Base-by-base conservation (phyloP, 345 rosid genomes). In the Boechera divaricarpa region DNA sequence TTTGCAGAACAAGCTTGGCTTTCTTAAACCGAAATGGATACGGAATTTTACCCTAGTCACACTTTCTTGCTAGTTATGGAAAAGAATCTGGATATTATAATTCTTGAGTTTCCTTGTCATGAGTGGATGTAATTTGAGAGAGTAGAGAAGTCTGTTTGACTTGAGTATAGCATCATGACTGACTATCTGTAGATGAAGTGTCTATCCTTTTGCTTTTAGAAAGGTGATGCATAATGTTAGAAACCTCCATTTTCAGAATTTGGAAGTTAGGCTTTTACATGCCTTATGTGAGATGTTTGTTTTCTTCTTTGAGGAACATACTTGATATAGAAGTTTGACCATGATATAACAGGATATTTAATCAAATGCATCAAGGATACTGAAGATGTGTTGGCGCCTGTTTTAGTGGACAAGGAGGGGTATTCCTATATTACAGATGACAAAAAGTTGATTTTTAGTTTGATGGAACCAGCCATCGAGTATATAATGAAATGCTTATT, bases 381-480 rank as follows among this genome's bases (percentile, higher is more conserved):
- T 67, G 85, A 83, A 76, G 64, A 75, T 67, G 48, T 85, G 33
- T 58, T 94, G 81, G 77, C 42, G 32, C 87, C 86, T 78, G 68
- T 85, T 57, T 69, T 84, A 59, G 83, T 85, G 71, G 57, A 59
- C 44, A 83, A 83, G 75, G 89, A 83, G 3, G 51, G 53, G 59
- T 56, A 32, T 76, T 79, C 89, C 62, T 67, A 74, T 82, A 77
- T 77, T 74, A 45, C 72, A 10, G 87, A 83, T 66, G 80, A 84
- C 73, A 85, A 44, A 69, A 87, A 79, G 75, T 67, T 83, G 81
- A 87, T 87, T 73, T 81, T 88, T 79, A 82, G 72, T 75, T 79
- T 91, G 87, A 85, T 94, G 82, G 98, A 91, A 75, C 97, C 98
- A 69, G 73, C 93, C 39, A 82, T 94, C 64, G 93, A 89, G 77